Evolutionary conservation across 257 asterid species (phyloP).

Genomic region (Solanum medicagineum): DNA sequence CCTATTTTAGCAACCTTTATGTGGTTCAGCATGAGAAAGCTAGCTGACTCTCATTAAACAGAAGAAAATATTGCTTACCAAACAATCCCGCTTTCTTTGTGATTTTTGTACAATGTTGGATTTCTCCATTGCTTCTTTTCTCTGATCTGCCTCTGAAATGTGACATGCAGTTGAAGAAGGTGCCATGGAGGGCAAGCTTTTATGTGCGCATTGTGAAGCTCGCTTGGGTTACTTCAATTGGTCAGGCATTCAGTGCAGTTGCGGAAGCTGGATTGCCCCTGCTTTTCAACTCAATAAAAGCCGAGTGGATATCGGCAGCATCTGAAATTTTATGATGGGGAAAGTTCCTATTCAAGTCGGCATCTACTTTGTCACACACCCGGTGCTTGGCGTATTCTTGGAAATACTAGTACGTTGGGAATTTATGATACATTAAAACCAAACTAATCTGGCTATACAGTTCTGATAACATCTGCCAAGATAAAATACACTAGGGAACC

Average conservation of each 20-base stretch:
- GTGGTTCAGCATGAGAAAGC: background rate
- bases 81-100: background rate
- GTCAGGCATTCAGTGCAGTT: conserved; percentile 94
- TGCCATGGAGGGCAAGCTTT: conserved; percentile 77
- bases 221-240: conserved; percentile 96
- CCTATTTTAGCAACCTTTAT: background rate
- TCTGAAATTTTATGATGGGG: conserved; percentile 13
- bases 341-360: background rate
- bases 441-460: background rate
- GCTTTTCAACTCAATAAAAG: conserved; percentile 96
- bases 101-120: background rate
- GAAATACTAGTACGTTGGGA: background rate
- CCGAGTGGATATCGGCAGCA: conserved; percentile 61
- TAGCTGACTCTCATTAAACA: background rate
- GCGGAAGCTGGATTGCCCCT: conserved; percentile 97
- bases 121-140: background rate
- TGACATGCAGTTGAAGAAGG: conserved; percentile 66
- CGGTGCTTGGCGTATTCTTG: background rate
- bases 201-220: conserved; percentile 69
- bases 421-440: background rate
- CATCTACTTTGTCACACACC: background rate
- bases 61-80: background rate
- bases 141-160: background rate
- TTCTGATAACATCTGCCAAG: background rate
- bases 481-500: background rate